Base-by-base conservation (phyloP, 2,329 filamentous ascomycete species). In the Verticillium isaacii region DNA sequence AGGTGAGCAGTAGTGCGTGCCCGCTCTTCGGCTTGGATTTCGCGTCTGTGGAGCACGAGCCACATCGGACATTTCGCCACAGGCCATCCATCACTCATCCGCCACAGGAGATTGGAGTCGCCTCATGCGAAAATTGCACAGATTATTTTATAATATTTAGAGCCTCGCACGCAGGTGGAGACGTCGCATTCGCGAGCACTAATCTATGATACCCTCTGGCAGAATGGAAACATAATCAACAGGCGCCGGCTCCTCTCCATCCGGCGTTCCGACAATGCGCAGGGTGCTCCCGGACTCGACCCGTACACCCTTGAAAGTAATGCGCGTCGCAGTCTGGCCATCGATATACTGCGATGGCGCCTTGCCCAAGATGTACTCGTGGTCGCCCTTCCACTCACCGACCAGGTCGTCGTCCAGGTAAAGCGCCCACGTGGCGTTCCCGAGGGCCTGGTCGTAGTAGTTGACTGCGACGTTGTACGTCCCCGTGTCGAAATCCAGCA, bases 171-270 rank as follows among this genome's bases (percentile, higher is more conserved):
- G 29, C 29, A 29, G 4, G 29, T 29, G 29, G 34, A 14, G 9
- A 36, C 14, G 3, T 36, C 9, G 2, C 6, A 9, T 8, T 1
- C 34, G 34, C 14, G 9, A 36, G 17, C 32, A n/a, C 56, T 74
- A 88, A 70, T 88, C 85, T 15, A 86, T 75, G 29, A 85, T 71
- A 0, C 85, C 86, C 3, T 72, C 68, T 0, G 88, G 88, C 62
- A 91, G 69, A 57, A 91, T 73, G 4, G 82, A 81, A 52, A 91
- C 73, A 71, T 91, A 91, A 74, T 91, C 88, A 64, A 91, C 60
- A 5, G 88, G 86, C 59, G 88, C 89, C 12, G 80, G 80, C 74
- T 91, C 89, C 32, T 77, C 74, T 0, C 87, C 87, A 71, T 88
- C 77, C 0, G 88, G 81, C 34, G 67, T 75, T 0, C 87, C 86